A percentile compares a stretch with the other conserved stretches of the same genome.
Conservation (phyloP, 257 asterid genomes). For the Schizonepeta tenuifolia region DNA sequence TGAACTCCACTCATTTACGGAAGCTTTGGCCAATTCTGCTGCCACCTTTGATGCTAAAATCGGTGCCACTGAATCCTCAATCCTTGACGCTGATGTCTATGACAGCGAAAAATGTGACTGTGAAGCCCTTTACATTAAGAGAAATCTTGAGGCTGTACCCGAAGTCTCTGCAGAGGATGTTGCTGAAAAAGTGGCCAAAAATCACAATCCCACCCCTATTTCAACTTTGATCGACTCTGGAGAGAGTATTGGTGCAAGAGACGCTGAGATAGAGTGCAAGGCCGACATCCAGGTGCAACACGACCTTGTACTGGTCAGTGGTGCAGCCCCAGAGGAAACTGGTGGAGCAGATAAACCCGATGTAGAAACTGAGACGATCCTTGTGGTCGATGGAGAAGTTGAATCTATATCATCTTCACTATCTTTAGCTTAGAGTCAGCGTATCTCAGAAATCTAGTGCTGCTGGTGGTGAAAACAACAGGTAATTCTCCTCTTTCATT, state of each 20-base stretch:
- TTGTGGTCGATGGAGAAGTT: constrained; percentile 27
- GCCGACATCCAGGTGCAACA: constrained; percentile 16
- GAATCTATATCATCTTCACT: constrained; percentile 33
- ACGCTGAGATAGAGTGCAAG: constrained; percentile 15
- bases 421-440: constrained; percentile 22
- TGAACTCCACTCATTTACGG: constrained; percentile 18
- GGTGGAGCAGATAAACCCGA: constrained; percentile 19
- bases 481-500: not conserved
- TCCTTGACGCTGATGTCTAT: not conserved
- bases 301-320: constrained; percentile 1
- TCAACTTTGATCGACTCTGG: constrained; percentile 6
- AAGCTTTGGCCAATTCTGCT: constrained; percentile 23
- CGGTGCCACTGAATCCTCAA: not conserved
- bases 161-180: constrained; percentile 16
- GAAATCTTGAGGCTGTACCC: not conserved
- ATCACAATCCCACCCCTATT: not conserved
- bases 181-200: not conserved
- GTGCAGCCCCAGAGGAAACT: not conserved
- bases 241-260: not conserved
- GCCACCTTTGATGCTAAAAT: constrained; percentile 5
- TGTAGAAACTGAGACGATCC: constrained; percentile 6
- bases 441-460: constrained; percentile 16
- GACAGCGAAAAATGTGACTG: not conserved
- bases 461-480: constrained; percentile 19
- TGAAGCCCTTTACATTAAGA: too few species aligned